phyloP scores from a whole-genome alignment of 768 basidiomycete genomes.

The Lepiota venenata region DNA sequence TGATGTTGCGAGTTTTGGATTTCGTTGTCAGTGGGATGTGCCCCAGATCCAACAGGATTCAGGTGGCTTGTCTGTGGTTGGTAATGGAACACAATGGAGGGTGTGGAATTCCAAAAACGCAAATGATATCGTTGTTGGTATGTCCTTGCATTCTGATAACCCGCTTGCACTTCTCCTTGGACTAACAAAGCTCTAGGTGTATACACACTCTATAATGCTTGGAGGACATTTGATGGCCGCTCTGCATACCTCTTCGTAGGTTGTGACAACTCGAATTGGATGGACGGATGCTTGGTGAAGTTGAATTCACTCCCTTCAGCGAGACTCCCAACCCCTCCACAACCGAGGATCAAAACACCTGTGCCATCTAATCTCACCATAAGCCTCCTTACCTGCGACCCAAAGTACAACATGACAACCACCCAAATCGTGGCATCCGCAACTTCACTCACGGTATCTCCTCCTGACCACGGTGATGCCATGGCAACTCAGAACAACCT shows the following conservation, averaged over 20 bases:
- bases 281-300: neutral
- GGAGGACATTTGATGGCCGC: neutral
- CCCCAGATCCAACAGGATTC: neutral
- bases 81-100: slow-evolving; percentile 1
- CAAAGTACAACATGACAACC: neutral
- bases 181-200: neutral
- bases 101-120: neutral
- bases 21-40: neutral
- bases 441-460: neutral
- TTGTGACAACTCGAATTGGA: neutral
- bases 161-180: too few relatives aligned
- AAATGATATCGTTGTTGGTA: neutral
- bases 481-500: neutral
- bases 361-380: neutral
- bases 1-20: neutral
- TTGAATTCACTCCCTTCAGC: neutral
- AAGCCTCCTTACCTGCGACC: neutral
- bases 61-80: neutral
- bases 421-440: neutral
- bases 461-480: neutral
- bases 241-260: slow-evolving; percentile 6
- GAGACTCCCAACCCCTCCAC: neutral
- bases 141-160: neutral
- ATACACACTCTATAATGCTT: neutral
- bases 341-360: neutral